Evolutionary conservation across 371 early-diverging fungal species (phyloP), one percentile per base, ranked within the genome.

Genomic region (Pancytospora philotis): DNA sequence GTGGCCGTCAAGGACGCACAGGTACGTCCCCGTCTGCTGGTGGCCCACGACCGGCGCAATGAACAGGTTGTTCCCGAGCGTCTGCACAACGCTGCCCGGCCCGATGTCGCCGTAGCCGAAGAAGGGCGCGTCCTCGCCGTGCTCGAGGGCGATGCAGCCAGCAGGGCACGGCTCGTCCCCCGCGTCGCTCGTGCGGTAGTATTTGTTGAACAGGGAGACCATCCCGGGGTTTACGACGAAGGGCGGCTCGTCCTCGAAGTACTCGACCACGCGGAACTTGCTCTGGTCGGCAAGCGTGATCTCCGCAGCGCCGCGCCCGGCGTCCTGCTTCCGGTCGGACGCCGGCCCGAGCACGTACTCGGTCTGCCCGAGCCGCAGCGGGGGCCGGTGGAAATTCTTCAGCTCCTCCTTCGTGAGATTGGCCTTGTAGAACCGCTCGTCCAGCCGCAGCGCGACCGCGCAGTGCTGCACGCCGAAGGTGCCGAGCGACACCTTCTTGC

Each of bases 211-310:
- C 55, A 95, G 78, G 51, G 88, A 89, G 38, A 90, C 95, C 99
- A 98, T 98, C 31, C 99, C 97, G 22, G 86, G 82, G 71, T 93
- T 95, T 34, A 86, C 86, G 53, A 98, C 76, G 35, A 96, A 85
- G 1, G 90, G 88, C n/a, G 99, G 99, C 74, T 90, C 87, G 78
- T 96, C 96, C 79, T 98, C 88, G 8, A 92, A 90, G 76, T 93
- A 96, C 78, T 98, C 98, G 51, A 94, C 76, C 45, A 98, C 74
- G 0, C 89, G 85, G 81, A 87, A 93, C 31, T 87, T 85, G 28
- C 86, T 80, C 30, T 84, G 84, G 66, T 96, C 97, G 56, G 86
- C 88, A 1, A 96, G 82, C 10, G 92, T 89, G 34, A 98, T 70
- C 71, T 95, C 93, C 10, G 86, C 84, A 35, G 84, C 87, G 65